Conservation (phyloP, 805 yeast genomes). For the Candida nemodendra region DNA sequence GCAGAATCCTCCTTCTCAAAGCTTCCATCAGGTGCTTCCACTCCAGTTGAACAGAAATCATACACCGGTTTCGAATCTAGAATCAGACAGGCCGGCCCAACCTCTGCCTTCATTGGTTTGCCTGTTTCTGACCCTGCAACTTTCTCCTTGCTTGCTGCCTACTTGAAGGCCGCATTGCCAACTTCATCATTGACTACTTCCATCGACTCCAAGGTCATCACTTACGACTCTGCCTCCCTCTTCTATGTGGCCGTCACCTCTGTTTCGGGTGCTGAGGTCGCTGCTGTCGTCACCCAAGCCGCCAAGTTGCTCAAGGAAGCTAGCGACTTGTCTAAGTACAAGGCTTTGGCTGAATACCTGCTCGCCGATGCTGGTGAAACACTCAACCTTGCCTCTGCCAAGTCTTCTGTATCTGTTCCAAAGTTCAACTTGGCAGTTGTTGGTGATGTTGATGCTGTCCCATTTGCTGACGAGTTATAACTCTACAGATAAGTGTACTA, state of each 20-base stretch:
- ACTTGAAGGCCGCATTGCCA: constrained; percentile 50
- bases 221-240: constrained; percentile 78
- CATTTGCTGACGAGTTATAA: constrained; percentile 87
- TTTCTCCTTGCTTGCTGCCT: constrained; percentile 69
- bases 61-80: constrained; percentile 68
- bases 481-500: constrained; percentile 10
- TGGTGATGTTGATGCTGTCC: constrained; percentile 84
- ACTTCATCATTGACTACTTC: constrained; percentile 50
- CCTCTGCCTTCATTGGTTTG: constrained; percentile 77
- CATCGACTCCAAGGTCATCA: constrained; percentile 52
- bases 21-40: constrained; percentile 60
- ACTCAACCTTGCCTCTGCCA: constrained; percentile 35
- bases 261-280: constrained; percentile 54
- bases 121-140: constrained; percentile 71
- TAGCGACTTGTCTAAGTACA: constrained; percentile 56
- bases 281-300: constrained; percentile 59
- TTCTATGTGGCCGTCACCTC: constrained; percentile 70
- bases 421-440: constrained; percentile 84
- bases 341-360: constrained; percentile 48
- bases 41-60: constrained; percentile 38
- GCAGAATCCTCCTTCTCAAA: constrained; percentile 61
- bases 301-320: constrained; percentile 53
- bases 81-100: constrained; percentile 59
- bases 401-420: constrained; percentile 37
- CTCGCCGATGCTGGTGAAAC: constrained; percentile 42